Base-by-base conservation (phyloP, 2,329 filamentous ascomycete species). In the Neofusicoccum laricinum region DNA sequence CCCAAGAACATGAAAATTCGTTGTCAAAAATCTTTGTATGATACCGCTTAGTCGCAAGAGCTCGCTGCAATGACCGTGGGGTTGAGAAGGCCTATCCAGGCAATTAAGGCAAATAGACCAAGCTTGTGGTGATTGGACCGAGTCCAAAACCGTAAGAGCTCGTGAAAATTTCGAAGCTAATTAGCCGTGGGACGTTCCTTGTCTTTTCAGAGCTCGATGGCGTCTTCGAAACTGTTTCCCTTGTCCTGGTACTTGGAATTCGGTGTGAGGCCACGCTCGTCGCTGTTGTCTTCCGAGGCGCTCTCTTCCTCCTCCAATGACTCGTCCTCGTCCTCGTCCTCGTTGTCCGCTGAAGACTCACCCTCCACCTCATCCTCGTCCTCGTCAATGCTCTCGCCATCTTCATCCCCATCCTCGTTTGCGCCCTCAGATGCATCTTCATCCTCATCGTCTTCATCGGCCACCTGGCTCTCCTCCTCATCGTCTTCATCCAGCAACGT, bases 211-310 rank as follows among this genome's bases (percentile, higher is more conserved):
- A 65, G 49, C 57, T 65, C 63, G 32, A 65, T 65, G 6, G 63
- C 63, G 21, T 65, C 63, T 7, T 65, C 63, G 19, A 59, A 32
- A 25, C 63, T 65, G 46, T 61, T 65, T 7, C 63, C 63, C 46
- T 41, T 34, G 21, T 55, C 40, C 45, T 51, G 21, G 30, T 58
- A 65, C n/a, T 51, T 53, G n/a, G 21, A 10, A 19, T 19, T 49
- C 41, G 34, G 32, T 2, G 53, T 45, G n/a, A 8, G 30, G 15
- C 21, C 32, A 25, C 50, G 32, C 19, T 30, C 49, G 15, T 57
- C 48, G 38, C 38, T 38, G 46, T 36, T 49, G 7, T 57, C 48
- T 6, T 53, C 59, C 4, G 10, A 19, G 7, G 12, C 7, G 30
- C 46, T 62, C n/a, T 51, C 46, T 19, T 38, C 25, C 8, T 38